Evolutionary conservation across 2,329 filamentous ascomycete species (phyloP).

Genomic region (Colletotrichum theobromicola): DNA sequence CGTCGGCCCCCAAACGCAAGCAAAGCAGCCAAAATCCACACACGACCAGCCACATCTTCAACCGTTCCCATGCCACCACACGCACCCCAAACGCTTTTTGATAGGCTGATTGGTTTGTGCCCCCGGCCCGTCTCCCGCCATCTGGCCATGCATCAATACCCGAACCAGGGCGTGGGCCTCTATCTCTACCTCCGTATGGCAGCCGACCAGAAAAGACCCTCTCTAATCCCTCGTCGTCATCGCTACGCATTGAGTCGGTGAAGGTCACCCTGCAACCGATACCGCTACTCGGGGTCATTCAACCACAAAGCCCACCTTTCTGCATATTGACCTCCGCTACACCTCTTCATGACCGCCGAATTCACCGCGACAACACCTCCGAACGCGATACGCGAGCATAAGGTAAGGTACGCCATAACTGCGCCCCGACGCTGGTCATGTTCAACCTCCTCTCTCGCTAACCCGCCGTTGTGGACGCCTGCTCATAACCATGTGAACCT

Average conservation of each 20-base stretch:
- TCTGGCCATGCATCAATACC: conserved; percentile 17
- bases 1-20: background rate
- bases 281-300: conserved; percentile 2
- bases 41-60: conserved; percentile 7
- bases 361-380: background rate
- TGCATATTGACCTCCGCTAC: conserved; percentile 1
- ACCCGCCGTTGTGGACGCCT: background rate
- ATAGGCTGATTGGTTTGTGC: background rate
- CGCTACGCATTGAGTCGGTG: conserved; percentile 7
- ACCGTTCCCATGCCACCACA: background rate
- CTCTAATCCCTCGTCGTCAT: background rate
- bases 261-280: background rate
- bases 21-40: background rate
- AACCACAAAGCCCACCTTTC: background rate
- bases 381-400: background rate
- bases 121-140: background rate
- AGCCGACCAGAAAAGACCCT: background rate
- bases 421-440: background rate
- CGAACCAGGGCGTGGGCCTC: background rate
- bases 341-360: conserved; percentile 5
- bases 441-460: background rate
- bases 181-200: background rate
- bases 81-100: background rate
- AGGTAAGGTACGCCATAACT: background rate
- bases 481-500: background rate